These are phyloP conservation scores for Aureobasidium sp. DNA, from an alignment of 2,329 filamentous ascomycete species.

Conservation along the genomic window DNA sequence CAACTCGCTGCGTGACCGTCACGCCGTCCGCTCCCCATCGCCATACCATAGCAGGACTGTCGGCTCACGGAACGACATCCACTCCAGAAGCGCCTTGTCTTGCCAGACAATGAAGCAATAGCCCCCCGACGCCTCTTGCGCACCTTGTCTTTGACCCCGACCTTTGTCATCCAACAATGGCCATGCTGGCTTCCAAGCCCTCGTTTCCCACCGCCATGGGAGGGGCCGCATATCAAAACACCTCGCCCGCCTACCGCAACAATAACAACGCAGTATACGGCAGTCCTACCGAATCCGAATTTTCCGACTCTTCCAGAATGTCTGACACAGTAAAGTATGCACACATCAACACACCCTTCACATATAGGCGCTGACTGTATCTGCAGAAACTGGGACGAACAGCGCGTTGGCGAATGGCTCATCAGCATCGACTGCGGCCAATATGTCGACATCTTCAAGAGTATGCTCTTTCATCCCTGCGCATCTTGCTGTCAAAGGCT, in stretches of 20 bases:
- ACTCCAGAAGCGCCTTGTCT: not conserved
- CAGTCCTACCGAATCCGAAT: conserved; percentile 88
- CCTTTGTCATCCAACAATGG: conserved; percentile 45
- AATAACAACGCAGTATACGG: conserved; percentile 50
- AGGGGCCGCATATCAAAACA: conserved; percentile 22
- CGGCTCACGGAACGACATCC: not conserved
- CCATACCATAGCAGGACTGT: not conserved
- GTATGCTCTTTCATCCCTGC: conserved; percentile 29
- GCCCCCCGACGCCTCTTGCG: conserved; percentile 9
- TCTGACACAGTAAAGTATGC: conserved; percentile 51
- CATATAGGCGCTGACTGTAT: not conserved
- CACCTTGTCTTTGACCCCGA: not conserved
- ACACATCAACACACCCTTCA: not conserved
- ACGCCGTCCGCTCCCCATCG: not conserved
- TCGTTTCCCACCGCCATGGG: conserved; percentile 50
- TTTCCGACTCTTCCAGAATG: conserved; percentile 69
- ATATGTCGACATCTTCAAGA: conserved; percentile 82
- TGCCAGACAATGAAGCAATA: conserved; percentile 9
- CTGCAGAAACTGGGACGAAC: conserved; percentile 73
- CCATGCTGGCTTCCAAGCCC: conserved; percentile 71
- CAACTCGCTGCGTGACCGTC: not conserved
- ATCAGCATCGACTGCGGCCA: conserved; percentile 86
- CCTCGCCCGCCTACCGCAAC: conserved; percentile 17
- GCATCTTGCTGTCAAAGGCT: conserved; percentile 15
- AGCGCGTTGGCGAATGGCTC: conserved; percentile 85